phyloP scores from a whole-genome alignment of 169 alveolate genomes.

The Cryptosporidium muris region DNA sequence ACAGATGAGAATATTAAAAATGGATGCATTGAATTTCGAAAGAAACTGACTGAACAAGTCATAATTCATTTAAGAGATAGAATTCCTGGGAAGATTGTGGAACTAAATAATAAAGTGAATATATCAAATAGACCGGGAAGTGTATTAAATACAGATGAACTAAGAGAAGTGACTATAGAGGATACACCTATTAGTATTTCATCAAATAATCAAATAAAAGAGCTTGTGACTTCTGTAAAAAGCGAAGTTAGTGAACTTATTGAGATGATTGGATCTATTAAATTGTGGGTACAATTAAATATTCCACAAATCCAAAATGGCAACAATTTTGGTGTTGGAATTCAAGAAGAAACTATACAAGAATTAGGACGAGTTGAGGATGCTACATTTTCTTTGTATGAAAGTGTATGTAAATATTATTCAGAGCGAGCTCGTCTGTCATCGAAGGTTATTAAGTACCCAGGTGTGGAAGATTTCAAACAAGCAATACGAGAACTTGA shows the following conservation, averaged over 20 bases:
- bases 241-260: conserved; percentile 86
- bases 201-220: conserved; percentile 82
- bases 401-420: conserved; percentile 82
- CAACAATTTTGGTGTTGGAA: conserved; percentile 89
- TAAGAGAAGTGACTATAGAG: conserved; percentile 1
- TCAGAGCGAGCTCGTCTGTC: conserved; percentile 84
- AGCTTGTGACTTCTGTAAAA: conserved; percentile 80
- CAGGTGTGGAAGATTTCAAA: conserved; percentile 83
- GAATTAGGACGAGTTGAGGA: conserved; percentile 89
- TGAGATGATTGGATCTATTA: conserved; percentile 80
- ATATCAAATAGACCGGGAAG: conserved; percentile 70
- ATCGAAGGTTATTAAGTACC: conserved; percentile 86
- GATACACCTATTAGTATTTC: conserved; percentile 76
- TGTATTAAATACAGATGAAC: conserved; percentile 10
- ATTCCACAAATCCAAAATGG: conserved; percentile 91
- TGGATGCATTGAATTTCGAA: conserved; percentile 80
- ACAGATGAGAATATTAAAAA: conserved; percentile 79
- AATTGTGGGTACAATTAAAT: conserved; percentile 88
- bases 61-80: conserved; percentile 82
- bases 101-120: conserved; percentile 81
- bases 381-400: conserved; percentile 85
- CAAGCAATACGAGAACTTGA: conserved; percentile 88
- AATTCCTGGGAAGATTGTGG: conserved; percentile 84
- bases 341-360: conserved; percentile 89
- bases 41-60: conserved; percentile 84